These are phyloP conservation scores for Brassica napus DNA, from an alignment of 345 rosid species.

Conservation along the genomic window Da-Ae NC_063440.1:12890001-12890500, in stretches of 20 bases:
- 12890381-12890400: neutral
- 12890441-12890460: neutral
- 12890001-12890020: too few species aligned
- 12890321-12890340: too few species aligned
- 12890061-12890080: neutral
- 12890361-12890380: neutral
- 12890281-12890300: neutral
- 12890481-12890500: neutral
- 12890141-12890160: neutral
- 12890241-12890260: neutral
- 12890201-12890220: neutral
- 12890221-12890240: neutral
- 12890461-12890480: neutral
- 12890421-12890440: neutral
- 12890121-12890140: neutral
- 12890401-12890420: neutral
- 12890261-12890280: neutral
- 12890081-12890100: neutral
- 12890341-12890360: too few species aligned
- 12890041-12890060: neutral
- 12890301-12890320: too few species aligned
- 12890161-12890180: neutral
- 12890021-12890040: neutral
- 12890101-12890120: neutral
- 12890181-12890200: neutral